phyloP scores from a whole-genome alignment of 2,329 filamentous ascomycete genomes.

The Diaporthe sp. region DNA sequence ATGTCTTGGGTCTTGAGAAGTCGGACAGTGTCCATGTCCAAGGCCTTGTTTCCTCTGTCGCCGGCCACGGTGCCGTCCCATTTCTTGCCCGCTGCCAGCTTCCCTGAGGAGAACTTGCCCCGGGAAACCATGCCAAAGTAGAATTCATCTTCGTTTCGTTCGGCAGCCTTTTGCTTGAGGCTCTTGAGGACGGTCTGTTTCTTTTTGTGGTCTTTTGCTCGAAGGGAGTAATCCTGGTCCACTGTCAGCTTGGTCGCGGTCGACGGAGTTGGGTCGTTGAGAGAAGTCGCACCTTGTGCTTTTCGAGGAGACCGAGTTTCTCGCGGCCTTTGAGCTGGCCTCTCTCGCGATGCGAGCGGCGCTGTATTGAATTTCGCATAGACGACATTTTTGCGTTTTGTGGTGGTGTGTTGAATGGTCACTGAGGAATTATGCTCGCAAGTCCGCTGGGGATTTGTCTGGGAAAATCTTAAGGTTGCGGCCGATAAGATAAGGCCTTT shows the following conservation, averaged over 20 bases:
- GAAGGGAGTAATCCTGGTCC: slow-evolving; percentile 72
- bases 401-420: slow-evolving; percentile 3
- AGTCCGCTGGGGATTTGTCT: not conserved
- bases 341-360: slow-evolving; percentile 90
- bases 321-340: slow-evolving; percentile 87
- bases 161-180: slow-evolving; percentile 72
- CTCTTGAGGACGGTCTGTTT: slow-evolving; percentile 73
- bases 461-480: slow-evolving; percentile 26
- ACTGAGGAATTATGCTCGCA: not conserved
- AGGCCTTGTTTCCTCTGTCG: slow-evolving; percentile 68
- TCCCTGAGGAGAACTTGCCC: slow-evolving; percentile 65
- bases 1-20: slow-evolving; percentile 79
- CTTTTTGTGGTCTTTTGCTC: slow-evolving; percentile 75
- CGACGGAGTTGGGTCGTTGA: not conserved
- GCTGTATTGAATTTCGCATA: slow-evolving; percentile 76
- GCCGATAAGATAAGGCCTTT: slow-evolving; percentile 17
- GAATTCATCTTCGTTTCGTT: slow-evolving; percentile 81
- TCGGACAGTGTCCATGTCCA: slow-evolving; percentile 71
- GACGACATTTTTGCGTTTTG: slow-evolving; percentile 62
- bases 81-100: slow-evolving; percentile 62
- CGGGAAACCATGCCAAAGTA: slow-evolving; percentile 79
- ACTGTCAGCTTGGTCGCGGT: not conserved
- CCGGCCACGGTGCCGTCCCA: slow-evolving; percentile 71
- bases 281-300: slow-evolving; percentile 79
- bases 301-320: slow-evolving; percentile 93